Conservation (phyloP, 495 filamentous ascomycete species). For the Penicillium subrubescens region DNA sequence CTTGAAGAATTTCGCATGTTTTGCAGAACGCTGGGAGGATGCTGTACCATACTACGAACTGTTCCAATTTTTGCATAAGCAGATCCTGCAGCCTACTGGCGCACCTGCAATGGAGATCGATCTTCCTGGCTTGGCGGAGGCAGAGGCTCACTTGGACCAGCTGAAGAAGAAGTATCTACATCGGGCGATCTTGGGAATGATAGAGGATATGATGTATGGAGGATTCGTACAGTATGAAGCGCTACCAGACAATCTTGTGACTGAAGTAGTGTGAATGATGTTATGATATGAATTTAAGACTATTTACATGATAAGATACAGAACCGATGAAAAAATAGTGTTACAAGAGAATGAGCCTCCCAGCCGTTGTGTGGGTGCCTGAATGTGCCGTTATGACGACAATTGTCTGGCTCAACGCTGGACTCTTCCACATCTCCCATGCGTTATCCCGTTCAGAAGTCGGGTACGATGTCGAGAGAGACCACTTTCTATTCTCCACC, state of each 20-base stretch:
- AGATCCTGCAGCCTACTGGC: slow-evolving; percentile 6
- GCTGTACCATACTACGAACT: slow-evolving; percentile 30
- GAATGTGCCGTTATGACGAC: slow-evolving; percentile 26
- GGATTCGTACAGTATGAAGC: slow-evolving; percentile 12
- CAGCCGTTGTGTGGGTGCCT: slow-evolving; percentile 17
- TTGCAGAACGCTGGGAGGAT: slow-evolving; percentile 32
- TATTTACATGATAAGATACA: background rate
- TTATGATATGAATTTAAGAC: background rate
- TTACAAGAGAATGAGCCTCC: slow-evolving; percentile 32
- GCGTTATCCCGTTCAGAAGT: slow-evolving; percentile 27
- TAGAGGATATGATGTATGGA: slow-evolving; percentile 36
- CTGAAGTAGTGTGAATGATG: slow-evolving; percentile 4
- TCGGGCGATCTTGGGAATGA: slow-evolving; percentile 34
- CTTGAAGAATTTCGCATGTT: slow-evolving; percentile 25
- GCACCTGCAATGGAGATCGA: background rate
- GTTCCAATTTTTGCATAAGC: slow-evolving; percentile 27
- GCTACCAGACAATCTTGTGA: slow-evolving; percentile 13
- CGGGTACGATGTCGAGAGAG: slow-evolving; percentile 24
- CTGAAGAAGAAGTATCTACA: slow-evolving; percentile 35
- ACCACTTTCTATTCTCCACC: slow-evolving; percentile 22
- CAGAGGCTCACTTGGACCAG: slow-evolving; percentile 23
- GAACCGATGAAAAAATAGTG: background rate
- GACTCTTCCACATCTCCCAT: slow-evolving; percentile 37
- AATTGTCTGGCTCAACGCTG: slow-evolving; percentile 34
- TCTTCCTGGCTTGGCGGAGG: slow-evolving; percentile 15